Conservation (phyloP, 768 basidiomycete species). For the Boletales sp. region DNA sequence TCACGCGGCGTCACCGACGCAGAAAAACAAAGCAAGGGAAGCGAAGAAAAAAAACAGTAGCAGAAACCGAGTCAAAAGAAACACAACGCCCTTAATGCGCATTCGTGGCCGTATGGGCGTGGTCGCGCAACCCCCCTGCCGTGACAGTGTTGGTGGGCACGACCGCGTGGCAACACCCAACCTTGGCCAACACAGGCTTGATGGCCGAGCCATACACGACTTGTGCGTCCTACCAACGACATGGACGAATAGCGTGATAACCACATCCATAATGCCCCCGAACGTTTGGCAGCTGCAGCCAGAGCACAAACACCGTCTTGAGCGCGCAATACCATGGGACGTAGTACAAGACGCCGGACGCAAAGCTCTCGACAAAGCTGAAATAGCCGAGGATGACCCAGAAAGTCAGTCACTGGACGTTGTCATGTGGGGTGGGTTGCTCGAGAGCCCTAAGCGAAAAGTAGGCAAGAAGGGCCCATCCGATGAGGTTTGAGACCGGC, state of each 20-base stretch:
- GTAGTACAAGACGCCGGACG: constrained; percentile 82
- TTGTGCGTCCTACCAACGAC: constrained; percentile 73
- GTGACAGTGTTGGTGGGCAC: constrained; percentile 50
- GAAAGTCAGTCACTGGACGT: constrained; percentile 96
- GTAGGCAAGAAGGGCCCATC: constrained; percentile 88
- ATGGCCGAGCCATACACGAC: constrained; percentile 69
- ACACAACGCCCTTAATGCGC: too few species aligned
- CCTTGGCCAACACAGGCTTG: constrained; percentile 75
- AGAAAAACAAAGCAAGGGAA: too few species aligned
- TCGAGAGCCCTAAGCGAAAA: constrained; percentile 95
- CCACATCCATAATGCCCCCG: constrained; percentile 52
- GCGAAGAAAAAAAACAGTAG: too few species aligned
- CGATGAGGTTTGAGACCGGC: constrained; percentile 91
- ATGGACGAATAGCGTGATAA: not conserved
- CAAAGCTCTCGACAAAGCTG: constrained; percentile 88
- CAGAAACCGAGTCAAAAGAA: too few species aligned
- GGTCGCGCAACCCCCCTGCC: constrained; percentile 45
- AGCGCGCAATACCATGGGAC: constrained; percentile 91
- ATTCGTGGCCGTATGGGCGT: constrained; percentile 40
- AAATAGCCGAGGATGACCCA: constrained; percentile 95
- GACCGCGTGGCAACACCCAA: constrained; percentile 41
- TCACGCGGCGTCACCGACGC: too few species aligned
- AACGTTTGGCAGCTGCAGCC: constrained; percentile 85
- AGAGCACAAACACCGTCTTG: constrained; percentile 89
- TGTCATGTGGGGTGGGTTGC: constrained; percentile 73